Conservation (phyloP, 306 rosid genomes). For the Corylus avellana region DNA sequence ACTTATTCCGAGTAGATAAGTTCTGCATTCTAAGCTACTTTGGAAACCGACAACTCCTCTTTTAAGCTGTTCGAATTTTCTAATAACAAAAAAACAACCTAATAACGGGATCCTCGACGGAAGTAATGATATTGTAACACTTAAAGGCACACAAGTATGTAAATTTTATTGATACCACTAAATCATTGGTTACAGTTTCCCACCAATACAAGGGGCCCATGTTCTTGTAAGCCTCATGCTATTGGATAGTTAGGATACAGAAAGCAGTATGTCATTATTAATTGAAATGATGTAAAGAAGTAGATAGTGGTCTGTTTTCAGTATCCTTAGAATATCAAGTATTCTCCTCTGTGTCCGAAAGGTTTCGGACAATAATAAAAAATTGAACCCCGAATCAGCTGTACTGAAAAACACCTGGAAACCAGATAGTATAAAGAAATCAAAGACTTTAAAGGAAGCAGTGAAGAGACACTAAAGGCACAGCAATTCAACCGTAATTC, state of each 20-base stretch:
- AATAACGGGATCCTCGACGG: no score
- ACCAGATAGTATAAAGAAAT: constrained; percentile 31
- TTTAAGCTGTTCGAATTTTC: no score
- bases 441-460: constrained; percentile 13
- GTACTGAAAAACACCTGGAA: constrained; percentile 7
- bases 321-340: constrained; percentile 12
- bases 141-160: background rate
- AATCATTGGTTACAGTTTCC: background rate
- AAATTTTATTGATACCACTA: background rate
- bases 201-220: constrained; percentile 13
- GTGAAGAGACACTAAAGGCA: background rate
- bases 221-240: background rate
- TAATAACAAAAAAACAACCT: no score
- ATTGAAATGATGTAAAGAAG: background rate
- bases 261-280: background rate
- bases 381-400: background rate
- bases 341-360: constrained; percentile 34
- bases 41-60: no score
- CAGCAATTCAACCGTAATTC: background rate
- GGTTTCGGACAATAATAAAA: constrained; percentile 9
- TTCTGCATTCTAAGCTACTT: no score
- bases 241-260: constrained; percentile 1
- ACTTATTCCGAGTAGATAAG: no score
- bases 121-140: no score
- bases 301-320: constrained; percentile 9